These are phyloP conservation scores for Linum lewisii DNA, from an alignment of 345 rosid genomes.

Conservation along the genomic window DNA sequence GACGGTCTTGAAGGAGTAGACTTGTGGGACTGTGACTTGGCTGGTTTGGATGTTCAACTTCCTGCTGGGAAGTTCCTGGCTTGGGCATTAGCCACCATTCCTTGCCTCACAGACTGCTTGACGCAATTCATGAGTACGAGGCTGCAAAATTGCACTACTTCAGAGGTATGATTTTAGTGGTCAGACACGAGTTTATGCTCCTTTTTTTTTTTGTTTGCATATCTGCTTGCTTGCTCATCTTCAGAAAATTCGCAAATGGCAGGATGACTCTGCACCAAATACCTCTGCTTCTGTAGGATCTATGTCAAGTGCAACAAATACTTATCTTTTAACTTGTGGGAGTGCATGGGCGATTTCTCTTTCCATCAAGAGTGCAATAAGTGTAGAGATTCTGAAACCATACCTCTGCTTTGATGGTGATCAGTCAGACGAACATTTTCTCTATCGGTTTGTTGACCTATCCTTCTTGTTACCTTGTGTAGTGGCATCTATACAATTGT, in stretches of 20 bases:
- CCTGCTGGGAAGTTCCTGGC: slow-evolving; percentile 56
- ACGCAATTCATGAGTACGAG: slow-evolving; percentile 43
- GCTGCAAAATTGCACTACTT: slow-evolving; percentile 26
- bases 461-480: neutral
- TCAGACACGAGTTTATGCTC: neutral
- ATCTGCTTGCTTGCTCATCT: neutral
- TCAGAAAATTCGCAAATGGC: neutral
- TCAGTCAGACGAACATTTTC: neutral
- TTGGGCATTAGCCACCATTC: slow-evolving; percentile 53
- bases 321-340: slow-evolving; percentile 44
- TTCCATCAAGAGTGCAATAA: slow-evolving; percentile 12
- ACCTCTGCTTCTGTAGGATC: neutral
- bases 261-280: neutral
- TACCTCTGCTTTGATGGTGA: neutral
- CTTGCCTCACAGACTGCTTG: slow-evolving; percentile 53
- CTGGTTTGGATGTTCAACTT: slow-evolving; percentile 39
- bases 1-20: slow-evolving; percentile 38
- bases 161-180: slow-evolving; percentile 28
- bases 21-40: slow-evolving; percentile 47
- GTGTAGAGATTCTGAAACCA: neutral
- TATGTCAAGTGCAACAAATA: neutral
- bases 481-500: too few relatives aligned
- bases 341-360: slow-evolving; percentile 67
- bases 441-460: slow-evolving; percentile 3
- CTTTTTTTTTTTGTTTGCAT: neutral